phyloP scores from a whole-genome alignment of 2,329 filamentous ascomycete genomes.

The Teratosphaeria gauchensis region DNA sequence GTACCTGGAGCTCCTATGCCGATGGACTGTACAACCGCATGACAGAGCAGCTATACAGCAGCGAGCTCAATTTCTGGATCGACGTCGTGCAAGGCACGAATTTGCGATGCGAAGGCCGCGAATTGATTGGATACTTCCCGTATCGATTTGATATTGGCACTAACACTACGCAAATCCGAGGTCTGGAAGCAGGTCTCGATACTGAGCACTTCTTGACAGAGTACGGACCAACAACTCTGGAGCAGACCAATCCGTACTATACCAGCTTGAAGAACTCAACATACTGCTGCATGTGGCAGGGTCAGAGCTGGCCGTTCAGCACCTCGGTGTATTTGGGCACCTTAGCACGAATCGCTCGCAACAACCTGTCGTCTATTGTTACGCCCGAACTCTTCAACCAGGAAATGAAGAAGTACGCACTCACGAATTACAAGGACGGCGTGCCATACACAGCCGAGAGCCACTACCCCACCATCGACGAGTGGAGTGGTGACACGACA shows the following conservation, averaged over 20 bases:
- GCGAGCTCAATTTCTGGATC: slow-evolving; percentile 25
- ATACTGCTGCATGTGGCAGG: slow-evolving; percentile 35
- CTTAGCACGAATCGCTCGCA: slow-evolving; percentile 29
- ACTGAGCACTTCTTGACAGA: slow-evolving; percentile 28
- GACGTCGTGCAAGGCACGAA: slow-evolving; percentile 27
- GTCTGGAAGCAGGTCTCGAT: slow-evolving; percentile 28
- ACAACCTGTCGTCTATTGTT: slow-evolving; percentile 19
- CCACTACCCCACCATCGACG: slow-evolving; percentile 31
- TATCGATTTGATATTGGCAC: slow-evolving; percentile 35
- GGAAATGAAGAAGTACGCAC: slow-evolving; percentile 31
- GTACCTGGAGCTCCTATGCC: slow-evolving; percentile 26
- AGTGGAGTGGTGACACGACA: slow-evolving; percentile 28
- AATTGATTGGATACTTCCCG: slow-evolving; percentile 35
- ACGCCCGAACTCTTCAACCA: slow-evolving; percentile 31
- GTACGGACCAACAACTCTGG: slow-evolving; percentile 36
- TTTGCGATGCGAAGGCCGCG: slow-evolving; percentile 25
- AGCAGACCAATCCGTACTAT: slow-evolving; percentile 33
- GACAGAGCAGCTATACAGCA: slow-evolving; percentile 14
- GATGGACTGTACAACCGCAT: slow-evolving; percentile 28
- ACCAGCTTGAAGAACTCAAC: slow-evolving; percentile 20
- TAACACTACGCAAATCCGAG: slow-evolving; percentile 16
- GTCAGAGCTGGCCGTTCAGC: slow-evolving; percentile 38
- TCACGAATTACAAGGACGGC: slow-evolving; percentile 33
- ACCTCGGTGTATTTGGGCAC: slow-evolving; percentile 34
- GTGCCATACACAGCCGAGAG: slow-evolving; percentile 38